phyloP scores from a whole-genome alignment of 257 asterid species.

The Scutellaria galericulata region DNA sequence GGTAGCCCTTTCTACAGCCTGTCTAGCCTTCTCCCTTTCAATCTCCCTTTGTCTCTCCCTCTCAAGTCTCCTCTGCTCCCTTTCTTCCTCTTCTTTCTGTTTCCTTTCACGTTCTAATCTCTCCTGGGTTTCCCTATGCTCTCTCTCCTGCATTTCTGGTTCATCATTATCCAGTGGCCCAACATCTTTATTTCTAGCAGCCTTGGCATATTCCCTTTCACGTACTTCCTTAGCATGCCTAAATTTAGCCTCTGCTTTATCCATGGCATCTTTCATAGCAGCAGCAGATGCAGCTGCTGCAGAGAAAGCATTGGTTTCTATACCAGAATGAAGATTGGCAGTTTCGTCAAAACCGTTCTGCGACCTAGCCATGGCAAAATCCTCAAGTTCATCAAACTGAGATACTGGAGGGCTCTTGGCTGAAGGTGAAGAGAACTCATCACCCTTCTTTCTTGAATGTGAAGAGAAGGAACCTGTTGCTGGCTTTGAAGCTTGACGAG shows the following conservation, averaged over 20 bases:
- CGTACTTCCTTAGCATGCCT: constrained; percentile 97
- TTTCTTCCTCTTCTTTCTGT: constrained; percentile 87
- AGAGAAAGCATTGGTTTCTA: constrained; percentile 70
- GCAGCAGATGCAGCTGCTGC: constrained; percentile 96
- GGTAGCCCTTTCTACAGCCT: constrained; percentile 93
- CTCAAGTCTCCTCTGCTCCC: constrained; percentile 77
- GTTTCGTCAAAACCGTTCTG: constrained; percentile 54
- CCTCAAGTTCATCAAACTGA: constrained; percentile 89
- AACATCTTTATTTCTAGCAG: constrained; percentile 71
- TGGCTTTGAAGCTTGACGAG: constrained; percentile 55
- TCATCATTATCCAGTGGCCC: constrained; percentile 64
- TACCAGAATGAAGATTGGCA: constrained; percentile 52
- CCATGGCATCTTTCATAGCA: constrained; percentile 99
- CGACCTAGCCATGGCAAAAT: constrained; percentile 76
- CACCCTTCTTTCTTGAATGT: constrained; percentile 61
- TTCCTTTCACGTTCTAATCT: constrained; percentile 70
- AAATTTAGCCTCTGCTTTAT: constrained; percentile 95
- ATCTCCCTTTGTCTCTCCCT: constrained; percentile 70
- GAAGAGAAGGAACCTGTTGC: constrained; percentile 61
- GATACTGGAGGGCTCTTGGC: constrained; percentile 67
- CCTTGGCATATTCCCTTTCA: constrained; percentile 88
- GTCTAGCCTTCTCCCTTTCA: constrained; percentile 83
- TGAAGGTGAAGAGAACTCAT: constrained; percentile 60
- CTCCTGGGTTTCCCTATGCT: constrained; percentile 72
- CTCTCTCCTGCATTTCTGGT: constrained; percentile 65